Conservation (phyloP, 2,329 filamentous ascomycete species). For the Ophiosphaerella korrae region DNA sequence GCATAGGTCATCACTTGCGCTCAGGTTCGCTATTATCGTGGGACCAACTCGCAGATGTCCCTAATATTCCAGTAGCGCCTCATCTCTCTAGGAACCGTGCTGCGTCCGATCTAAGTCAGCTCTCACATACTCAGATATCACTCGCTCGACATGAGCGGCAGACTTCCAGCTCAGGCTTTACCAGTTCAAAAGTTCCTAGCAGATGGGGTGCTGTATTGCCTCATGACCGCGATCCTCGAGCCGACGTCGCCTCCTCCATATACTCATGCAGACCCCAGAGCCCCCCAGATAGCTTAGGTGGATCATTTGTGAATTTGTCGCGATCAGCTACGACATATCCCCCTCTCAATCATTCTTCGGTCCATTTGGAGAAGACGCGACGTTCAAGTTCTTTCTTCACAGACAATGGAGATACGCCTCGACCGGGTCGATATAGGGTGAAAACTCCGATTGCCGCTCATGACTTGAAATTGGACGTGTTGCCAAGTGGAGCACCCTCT, state of each 20-base stretch:
- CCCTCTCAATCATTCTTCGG: slow-evolving; percentile 11
- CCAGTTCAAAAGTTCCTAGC: slow-evolving; percentile 42
- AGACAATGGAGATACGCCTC: slow-evolving; percentile 32
- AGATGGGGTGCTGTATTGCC: slow-evolving; percentile 45
- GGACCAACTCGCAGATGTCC: slow-evolving; percentile 32
- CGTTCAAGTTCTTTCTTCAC: slow-evolving; percentile 30
- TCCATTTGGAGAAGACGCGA: slow-evolving; percentile 12
- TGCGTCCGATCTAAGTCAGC: slow-evolving; percentile 26
- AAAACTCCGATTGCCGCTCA: slow-evolving; percentile 11
- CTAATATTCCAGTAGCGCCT: slow-evolving; percentile 22
- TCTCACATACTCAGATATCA: slow-evolving; percentile 13
- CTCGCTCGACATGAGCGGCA: slow-evolving; percentile 31
- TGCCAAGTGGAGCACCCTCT: slow-evolving; percentile 6
- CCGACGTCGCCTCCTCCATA: slow-evolving; percentile 44
- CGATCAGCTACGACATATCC: slow-evolving; percentile 9
- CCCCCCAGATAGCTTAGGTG: slow-evolving; percentile 37
- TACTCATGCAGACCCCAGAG: slow-evolving; percentile 49
- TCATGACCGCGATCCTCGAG: slow-evolving; percentile 12
- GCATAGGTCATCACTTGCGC: slow-evolving; percentile 53
- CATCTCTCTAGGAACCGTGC: slow-evolving; percentile 18
- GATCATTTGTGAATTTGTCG: slow-evolving; percentile 27
- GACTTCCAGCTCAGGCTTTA: slow-evolving; percentile 45
- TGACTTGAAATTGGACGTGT: not conserved
- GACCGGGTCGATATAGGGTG: slow-evolving; percentile 15
- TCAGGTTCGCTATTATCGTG: slow-evolving; percentile 49